Percentiles rank a stretch among this genome's conserved stretches.
Conservation (phyloP, 2,329 filamentous ascomycete species). For the Atkinsonella texensis region DNA sequence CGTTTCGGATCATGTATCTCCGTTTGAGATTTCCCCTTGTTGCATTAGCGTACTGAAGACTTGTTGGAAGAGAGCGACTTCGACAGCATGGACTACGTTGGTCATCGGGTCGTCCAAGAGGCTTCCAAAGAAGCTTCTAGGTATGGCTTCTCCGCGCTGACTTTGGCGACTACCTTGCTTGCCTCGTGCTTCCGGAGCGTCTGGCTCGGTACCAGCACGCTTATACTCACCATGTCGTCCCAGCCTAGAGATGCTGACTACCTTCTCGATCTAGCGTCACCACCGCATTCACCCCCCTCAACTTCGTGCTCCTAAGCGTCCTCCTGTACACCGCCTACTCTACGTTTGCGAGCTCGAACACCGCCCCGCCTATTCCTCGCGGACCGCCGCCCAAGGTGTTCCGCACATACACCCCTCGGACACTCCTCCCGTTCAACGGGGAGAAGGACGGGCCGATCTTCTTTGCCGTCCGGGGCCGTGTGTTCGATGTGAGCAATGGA, state of each 20-base stretch:
- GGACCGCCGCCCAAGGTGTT: conserved; percentile 49
- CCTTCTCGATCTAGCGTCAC: background rate
- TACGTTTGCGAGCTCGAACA: conserved; percentile 35
- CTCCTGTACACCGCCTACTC: conserved; percentile 47
- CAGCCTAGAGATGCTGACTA: background rate
- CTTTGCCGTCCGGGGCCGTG: conserved; percentile 77
- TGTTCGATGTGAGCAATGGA: conserved; percentile 82
- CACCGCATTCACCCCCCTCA: conserved; percentile 48
- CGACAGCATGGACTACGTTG: conserved; percentile 41
- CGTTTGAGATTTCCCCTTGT: no score
- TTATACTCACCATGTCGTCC: no score
- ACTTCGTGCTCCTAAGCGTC: conserved; percentile 44
- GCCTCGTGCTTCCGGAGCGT: no score
- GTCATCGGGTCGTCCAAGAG: conserved; percentile 42
- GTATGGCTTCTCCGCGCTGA: conserved; percentile 15
- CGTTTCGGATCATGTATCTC: background rate
- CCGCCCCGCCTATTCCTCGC: conserved; percentile 35
- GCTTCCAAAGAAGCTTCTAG: conserved; percentile 30
- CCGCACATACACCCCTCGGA: conserved; percentile 60
- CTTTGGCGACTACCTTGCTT: background rate
- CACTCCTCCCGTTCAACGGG: conserved; percentile 80
- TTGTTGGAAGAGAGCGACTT: background rate
- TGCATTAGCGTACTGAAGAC: background rate
- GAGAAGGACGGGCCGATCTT: conserved; percentile 63
- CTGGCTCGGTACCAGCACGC: no score